Base-by-base conservation (phyloP, 257 asterid species). In the Solanum rostratum region DNA sequence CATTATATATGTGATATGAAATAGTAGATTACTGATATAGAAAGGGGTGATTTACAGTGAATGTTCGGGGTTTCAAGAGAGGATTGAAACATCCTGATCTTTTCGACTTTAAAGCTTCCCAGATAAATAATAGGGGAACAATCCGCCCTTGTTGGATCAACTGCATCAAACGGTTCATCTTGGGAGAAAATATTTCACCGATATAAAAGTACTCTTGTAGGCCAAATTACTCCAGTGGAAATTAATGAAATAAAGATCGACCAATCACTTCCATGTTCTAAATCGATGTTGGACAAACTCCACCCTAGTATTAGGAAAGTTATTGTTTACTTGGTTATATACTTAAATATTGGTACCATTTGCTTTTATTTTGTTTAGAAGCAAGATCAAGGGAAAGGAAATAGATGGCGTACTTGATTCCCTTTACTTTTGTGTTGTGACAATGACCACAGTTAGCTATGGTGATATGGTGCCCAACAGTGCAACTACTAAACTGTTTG, bases 391-490 rank as follows among this genome's bases (percentile, higher is more conserved):
- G 65, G 99, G 98, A 9, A 90, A 89, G 60, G 93, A 92, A 89
- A 86, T 88, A 4, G 84, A 90, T 45, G 93, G 92, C 5, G 78
- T 94, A 84, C 96, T 96, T 24, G 99, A 96, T 89, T 93, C 98
- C 5, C 87, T 93, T 81, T 96, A 95, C 91, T 96, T 96, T 80
- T 93, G 98, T 91, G 92, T 96, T 45, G 98, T 96, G 81, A 96
- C 99, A 14, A 96, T 96, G 98, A 96, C 99, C 27, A 96, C 98
- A 11, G 95, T 96, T 50, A 98, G 99, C 80, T 96, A 96, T 68
- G 99, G 99, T 30, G 99, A 96, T 85, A 93, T 96, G 13, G 97
- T 96, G 19, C 99, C 99, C 15, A 83, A 89, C 39, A 92, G 93
- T 71, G 46, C 84, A 2, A 84, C 89, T 62, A 33, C 98, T 2